Percentiles rank a stretch among this genome's conserved stretches.
Conservation (phyloP, 2,329 filamentous ascomycete genomes). For the Pyrenophora teres region DNA sequence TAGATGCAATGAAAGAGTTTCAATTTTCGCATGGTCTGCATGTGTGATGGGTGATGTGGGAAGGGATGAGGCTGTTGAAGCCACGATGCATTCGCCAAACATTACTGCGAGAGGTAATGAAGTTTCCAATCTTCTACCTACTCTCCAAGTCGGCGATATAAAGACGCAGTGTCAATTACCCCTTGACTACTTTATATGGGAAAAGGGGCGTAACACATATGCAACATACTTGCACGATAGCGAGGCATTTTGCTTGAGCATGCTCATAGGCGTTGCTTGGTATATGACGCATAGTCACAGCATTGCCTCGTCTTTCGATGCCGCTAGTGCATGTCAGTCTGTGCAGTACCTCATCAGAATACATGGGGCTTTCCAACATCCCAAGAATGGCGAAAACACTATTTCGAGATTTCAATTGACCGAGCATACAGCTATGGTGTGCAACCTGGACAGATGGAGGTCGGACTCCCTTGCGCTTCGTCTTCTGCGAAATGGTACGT, state of each 20-base stretch:
- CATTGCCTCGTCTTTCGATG: too few relatives aligned
- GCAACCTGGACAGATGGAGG: too few relatives aligned
- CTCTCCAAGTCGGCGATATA: constrained; percentile 48
- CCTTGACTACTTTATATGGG: constrained; percentile 36
- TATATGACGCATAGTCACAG: too few relatives aligned
- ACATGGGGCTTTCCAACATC: too few relatives aligned
- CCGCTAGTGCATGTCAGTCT: too few relatives aligned
- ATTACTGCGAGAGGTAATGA: constrained; percentile 36
- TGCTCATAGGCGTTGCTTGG: too few relatives aligned
- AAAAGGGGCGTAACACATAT: constrained; percentile 47
- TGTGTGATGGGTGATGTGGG: constrained; percentile 5
- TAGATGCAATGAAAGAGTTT: constrained; percentile 11
- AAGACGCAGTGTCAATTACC: constrained; percentile 47
- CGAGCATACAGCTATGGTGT: too few relatives aligned
- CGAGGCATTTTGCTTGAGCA: neutral
- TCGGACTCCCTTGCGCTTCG: too few relatives aligned
- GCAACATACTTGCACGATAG: constrained; percentile 28
- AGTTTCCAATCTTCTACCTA: constrained; percentile 32
- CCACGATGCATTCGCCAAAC: constrained; percentile 21
- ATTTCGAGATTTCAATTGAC: too few relatives aligned
- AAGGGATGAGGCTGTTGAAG: neutral
- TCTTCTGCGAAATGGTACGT: too few relatives aligned
- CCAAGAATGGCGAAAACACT: too few relatives aligned
- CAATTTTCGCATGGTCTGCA: neutral
- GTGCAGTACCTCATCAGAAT: too few relatives aligned